Conservation (phyloP, 2,329 filamentous ascomycete species). For the Aspergillus novofumigatus region DNA sequence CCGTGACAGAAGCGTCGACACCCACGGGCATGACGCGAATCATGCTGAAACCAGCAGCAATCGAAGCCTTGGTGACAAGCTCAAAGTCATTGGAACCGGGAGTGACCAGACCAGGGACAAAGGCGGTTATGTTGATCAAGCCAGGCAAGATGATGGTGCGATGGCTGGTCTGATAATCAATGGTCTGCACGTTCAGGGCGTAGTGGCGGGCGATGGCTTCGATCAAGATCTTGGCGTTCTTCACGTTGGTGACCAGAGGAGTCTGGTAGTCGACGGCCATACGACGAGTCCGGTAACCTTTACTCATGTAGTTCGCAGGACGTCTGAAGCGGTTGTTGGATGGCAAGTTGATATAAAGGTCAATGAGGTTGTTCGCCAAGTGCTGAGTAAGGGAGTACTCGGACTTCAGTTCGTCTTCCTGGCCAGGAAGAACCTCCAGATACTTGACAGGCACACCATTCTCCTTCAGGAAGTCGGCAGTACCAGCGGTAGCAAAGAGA, state of each 20-base stretch:
- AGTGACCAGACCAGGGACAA: slow-evolving; percentile 68
- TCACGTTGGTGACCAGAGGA: slow-evolving; percentile 95
- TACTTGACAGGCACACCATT: slow-evolving; percentile 90
- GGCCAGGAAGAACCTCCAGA: slow-evolving; percentile 75
- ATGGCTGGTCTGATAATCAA: slow-evolving; percentile 91
- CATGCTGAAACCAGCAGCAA: slow-evolving; percentile 75
- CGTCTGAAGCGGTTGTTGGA: slow-evolving; percentile 96
- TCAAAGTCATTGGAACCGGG: slow-evolving; percentile 64
- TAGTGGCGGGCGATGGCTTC: slow-evolving; percentile 91
- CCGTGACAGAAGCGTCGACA: slow-evolving; percentile 67
- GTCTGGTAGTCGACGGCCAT: slow-evolving; percentile 99
- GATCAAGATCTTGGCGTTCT: slow-evolving; percentile 96
- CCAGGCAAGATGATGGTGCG: slow-evolving; percentile 69
- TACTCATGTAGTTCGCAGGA: slow-evolving; percentile 97
- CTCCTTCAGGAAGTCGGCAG: slow-evolving; percentile 92
- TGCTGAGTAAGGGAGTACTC: slow-evolving; percentile 98
- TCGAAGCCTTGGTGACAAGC: slow-evolving; percentile 66
- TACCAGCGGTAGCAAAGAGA: slow-evolving; percentile 92
- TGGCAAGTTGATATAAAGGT: slow-evolving; percentile 98
- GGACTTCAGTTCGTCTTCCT: slow-evolving; percentile 79
- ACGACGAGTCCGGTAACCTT: slow-evolving; percentile 90
- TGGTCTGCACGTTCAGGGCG: slow-evolving; percentile 72
- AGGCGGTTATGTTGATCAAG: slow-evolving; percentile 73
- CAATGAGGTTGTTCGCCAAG: slow-evolving; percentile 94
- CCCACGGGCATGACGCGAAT: slow-evolving; percentile 74